Percentiles rank a stretch among this genome's conserved stretches.
phyloP scores from a whole-genome alignment of 2,329 filamentous ascomycete species.

The Chrysoporthe austroafricana region DNA sequence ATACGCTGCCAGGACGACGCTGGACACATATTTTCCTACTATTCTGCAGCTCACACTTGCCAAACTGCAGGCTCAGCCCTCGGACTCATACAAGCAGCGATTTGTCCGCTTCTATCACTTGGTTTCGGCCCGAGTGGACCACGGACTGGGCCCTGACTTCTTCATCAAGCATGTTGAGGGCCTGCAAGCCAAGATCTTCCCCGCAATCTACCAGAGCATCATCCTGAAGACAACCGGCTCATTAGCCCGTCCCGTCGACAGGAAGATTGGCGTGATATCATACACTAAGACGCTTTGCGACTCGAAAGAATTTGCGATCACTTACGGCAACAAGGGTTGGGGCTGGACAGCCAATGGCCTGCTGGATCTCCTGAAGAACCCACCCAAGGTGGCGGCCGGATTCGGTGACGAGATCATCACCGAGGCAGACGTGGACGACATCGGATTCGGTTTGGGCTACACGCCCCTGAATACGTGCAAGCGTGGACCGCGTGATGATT shows the following conservation, averaged over 20 bases:
- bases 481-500: constrained; percentile 74
- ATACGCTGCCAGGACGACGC: constrained; percentile 50
- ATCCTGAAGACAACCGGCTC: constrained; percentile 90
- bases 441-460: constrained; percentile 93
- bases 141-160: constrained; percentile 88
- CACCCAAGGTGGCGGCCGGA: constrained; percentile 68
- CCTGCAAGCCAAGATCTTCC: constrained; percentile 80
- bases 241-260: constrained; percentile 82
- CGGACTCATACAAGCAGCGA: constrained; percentile 82
- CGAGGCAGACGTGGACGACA: constrained; percentile 92
- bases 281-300: constrained; percentile 91
- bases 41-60: constrained; percentile 84
- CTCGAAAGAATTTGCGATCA: constrained; percentile 79
- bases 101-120: constrained; percentile 97
- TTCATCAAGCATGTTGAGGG: constrained; percentile 84
- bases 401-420: constrained; percentile 75
- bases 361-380: constrained; percentile 86
- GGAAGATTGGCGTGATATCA: constrained; percentile 91
- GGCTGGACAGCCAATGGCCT: constrained; percentile 86
- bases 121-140: constrained; percentile 75
- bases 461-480: constrained; percentile 92
- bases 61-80: constrained; percentile 67
- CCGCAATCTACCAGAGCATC: constrained; percentile 81
- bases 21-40: constrained; percentile 78
- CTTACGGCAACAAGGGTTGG: constrained; percentile 84